A percentile compares a stretch with the other conserved stretches of the same genome.
These are phyloP conservation scores for Trichophyton verrucosum DNA, from an alignment of 2,329 filamentous ascomycete species.

Conservation along the genomic window DNA sequence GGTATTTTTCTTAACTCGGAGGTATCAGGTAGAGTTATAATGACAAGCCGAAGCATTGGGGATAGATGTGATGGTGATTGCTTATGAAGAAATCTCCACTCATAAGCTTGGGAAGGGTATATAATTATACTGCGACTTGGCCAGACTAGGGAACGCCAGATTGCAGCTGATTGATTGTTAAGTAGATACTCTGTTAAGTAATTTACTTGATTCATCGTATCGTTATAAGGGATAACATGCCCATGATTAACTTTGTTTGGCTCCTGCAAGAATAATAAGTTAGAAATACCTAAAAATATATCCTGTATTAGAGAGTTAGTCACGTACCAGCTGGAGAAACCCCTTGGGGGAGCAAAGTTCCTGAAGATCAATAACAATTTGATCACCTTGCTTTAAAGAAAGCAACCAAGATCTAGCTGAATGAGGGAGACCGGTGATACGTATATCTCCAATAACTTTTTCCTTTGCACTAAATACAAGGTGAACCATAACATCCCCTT, in stretches of 20 bases:
- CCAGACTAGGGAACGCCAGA: conserved; percentile 17
- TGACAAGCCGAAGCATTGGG: conserved; percentile 11
- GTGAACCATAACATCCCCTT: conserved; percentile 19
- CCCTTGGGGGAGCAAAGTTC: conserved; percentile 21
- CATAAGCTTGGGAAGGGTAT: conserved; percentile 18
- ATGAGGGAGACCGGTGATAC: conserved; percentile 19
- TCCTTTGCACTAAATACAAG: conserved; percentile 23
- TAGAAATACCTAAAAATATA: not conserved
- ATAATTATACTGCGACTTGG: conserved; percentile 18
- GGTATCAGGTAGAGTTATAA: conserved; percentile 13
- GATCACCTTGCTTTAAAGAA: conserved; percentile 10
- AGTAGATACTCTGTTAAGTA: conserved; percentile 20
- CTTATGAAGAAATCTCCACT: conserved; percentile 19
- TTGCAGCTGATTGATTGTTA: conserved; percentile 19
- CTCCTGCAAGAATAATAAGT: conserved; percentile 7
- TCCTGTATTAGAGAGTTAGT: not conserved
- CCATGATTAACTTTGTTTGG: conserved; percentile 16
- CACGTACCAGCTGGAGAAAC: conserved; percentile 21
- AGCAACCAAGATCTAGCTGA: conserved; percentile 14
- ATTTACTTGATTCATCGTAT: conserved; percentile 20
- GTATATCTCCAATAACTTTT: conserved; percentile 20
- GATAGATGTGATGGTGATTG: not conserved
- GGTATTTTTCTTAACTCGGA: not conserved
- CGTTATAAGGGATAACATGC: conserved; percentile 25
- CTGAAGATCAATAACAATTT: conserved; percentile 23